Evolutionary conservation across 1,139 yeast species (phyloP).

Genomic region (Geotrichum europaeum): DNA sequence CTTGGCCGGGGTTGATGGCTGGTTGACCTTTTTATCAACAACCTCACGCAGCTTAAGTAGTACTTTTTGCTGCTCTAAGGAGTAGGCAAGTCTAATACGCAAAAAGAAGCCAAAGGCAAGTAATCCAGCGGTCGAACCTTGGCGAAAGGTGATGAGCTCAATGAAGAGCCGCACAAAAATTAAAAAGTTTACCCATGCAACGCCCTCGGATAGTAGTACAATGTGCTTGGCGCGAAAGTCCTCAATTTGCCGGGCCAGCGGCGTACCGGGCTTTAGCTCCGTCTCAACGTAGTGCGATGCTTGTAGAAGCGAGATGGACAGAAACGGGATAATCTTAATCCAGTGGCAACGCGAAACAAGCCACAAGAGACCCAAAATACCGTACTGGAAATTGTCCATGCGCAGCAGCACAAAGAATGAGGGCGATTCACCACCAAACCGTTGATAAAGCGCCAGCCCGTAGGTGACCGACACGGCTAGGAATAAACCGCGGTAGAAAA

Average conservation of each 20-base stretch:
- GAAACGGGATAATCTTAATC: constrained; percentile 57
- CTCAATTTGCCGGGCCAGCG: constrained; percentile 38
- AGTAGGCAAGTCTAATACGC: constrained; percentile 68
- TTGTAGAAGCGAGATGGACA: constrained; percentile 62
- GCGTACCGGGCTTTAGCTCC: constrained; percentile 55
- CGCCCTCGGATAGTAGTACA: constrained; percentile 55
- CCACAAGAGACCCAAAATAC: constrained; percentile 50
- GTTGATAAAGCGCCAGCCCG: constrained; percentile 62
- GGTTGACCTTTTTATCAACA: constrained; percentile 53
- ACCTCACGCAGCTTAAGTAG: constrained; percentile 57
- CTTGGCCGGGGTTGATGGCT: constrained; percentile 50
- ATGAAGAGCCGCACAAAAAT: constrained; percentile 43
- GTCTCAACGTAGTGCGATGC: constrained; percentile 55
- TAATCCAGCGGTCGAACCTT: constrained; percentile 60
- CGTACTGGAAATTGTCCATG: constrained; percentile 65
- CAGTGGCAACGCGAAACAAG: constrained; percentile 46
- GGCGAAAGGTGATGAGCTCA: constrained; percentile 55
- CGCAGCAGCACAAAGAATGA: constrained; percentile 36
- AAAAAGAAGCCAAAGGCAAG: constrained; percentile 55
- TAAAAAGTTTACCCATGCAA: constrained; percentile 61
- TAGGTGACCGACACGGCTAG: constrained; percentile 66
- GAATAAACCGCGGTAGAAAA: constrained; percentile 53
- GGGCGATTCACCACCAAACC: constrained; percentile 32
- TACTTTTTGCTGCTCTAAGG: constrained; percentile 60
- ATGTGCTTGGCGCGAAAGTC: constrained; percentile 50